Evolutionary conservation across 1,284 basidiomycete species (phyloP).

Genomic region (Malassezia sp.): DNA sequence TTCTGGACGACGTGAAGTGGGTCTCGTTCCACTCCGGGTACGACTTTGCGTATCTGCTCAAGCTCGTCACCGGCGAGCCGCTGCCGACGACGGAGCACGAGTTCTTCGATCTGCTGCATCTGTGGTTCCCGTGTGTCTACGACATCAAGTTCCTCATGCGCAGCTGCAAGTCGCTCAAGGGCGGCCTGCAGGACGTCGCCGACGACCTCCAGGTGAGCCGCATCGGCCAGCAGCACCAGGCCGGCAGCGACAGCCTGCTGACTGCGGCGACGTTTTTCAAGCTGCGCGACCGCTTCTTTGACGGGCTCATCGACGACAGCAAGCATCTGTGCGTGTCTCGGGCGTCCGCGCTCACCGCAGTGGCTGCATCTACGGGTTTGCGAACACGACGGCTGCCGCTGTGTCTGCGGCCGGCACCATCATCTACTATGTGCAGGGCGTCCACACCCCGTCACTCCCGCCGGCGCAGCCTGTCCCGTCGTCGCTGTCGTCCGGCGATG

Average conservation of each 20-base stretch:
- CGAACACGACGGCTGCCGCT: conserved; percentile 13
- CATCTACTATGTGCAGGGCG: conserved; percentile 5
- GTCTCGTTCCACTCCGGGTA: conserved; percentile 99
- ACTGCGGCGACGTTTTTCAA: conserved; percentile 92
- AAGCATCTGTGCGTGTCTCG: too few relatives aligned
- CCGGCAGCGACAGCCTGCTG: conserved; percentile 85
- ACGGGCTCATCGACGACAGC: conserved; percentile 61
- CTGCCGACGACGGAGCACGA: conserved; percentile 77
- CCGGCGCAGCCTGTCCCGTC: conserved; percentile 2
- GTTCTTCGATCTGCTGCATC: conserved; percentile 76
- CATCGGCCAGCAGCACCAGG: conserved; percentile 86
- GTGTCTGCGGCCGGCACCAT: conserved; percentile 1
- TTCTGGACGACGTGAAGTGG: conserved; percentile 85
- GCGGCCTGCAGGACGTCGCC: conserved; percentile 88
- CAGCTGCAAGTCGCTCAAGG: conserved; percentile 73
- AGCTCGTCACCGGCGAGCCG: conserved; percentile 76
- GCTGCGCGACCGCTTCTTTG: conserved; percentile 81
- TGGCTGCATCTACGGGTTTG: conserved; percentile 43
- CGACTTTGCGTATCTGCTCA: conserved; percentile 97
- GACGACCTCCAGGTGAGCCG: conserved; percentile 80
- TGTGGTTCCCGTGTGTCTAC: conserved; percentile 94
- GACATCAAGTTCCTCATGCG: conserved; percentile 97
- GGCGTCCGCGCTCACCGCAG: too few relatives aligned
- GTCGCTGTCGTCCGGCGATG: conserved; percentile 5
- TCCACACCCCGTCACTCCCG: conserved; percentile 1